Conservation (phyloP, 2,329 filamentous ascomycete genomes). For the Claviceps maximensis region DNA sequence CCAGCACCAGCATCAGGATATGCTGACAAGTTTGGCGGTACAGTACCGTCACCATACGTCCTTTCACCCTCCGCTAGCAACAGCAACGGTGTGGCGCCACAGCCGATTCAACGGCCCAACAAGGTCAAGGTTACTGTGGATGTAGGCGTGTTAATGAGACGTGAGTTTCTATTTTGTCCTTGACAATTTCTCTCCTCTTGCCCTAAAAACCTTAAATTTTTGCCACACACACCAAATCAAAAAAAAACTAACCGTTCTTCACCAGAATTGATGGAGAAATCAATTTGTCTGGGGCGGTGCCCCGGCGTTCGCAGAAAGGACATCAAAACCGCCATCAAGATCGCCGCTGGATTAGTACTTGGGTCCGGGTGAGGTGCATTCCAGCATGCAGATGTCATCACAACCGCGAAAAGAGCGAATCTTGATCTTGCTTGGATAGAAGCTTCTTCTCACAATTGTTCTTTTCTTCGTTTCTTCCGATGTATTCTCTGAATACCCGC, state of each 20-base stretch:
- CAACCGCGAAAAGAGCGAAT: neutral
- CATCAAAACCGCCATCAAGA: slow-evolving; percentile 20
- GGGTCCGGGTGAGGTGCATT: neutral
- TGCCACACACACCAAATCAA: neutral
- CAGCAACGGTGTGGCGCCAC: slow-evolving; percentile 5
- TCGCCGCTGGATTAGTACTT: slow-evolving; percentile 11
- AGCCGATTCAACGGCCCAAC: slow-evolving; percentile 10
- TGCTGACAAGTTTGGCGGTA: neutral
- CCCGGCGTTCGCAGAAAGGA: slow-evolving; percentile 27
- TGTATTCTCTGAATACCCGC: too few species aligned
- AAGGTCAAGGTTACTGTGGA: slow-evolving; percentile 23
- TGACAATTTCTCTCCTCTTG: neutral
- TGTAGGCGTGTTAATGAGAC: slow-evolving; percentile 20
- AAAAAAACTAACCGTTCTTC: neutral
- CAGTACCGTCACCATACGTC: slow-evolving; percentile 3
- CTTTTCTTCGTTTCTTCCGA: too few species aligned
- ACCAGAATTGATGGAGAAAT: slow-evolving; percentile 21
- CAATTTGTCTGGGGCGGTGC: slow-evolving; percentile 26
- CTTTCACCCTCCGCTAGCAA: neutral
- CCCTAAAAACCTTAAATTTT: too few species aligned
- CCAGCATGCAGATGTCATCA: neutral
- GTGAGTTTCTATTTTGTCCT: slow-evolving; percentile 11
- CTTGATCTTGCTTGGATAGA: neutral
- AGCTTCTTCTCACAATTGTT: neutral
- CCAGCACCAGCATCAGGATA: neutral